A percentile compares a stretch with the other conserved stretches of the same genome.
Conservation (phyloP, 2,329 filamentous ascomycete genomes). For the Pyrenophora teres region DNA sequence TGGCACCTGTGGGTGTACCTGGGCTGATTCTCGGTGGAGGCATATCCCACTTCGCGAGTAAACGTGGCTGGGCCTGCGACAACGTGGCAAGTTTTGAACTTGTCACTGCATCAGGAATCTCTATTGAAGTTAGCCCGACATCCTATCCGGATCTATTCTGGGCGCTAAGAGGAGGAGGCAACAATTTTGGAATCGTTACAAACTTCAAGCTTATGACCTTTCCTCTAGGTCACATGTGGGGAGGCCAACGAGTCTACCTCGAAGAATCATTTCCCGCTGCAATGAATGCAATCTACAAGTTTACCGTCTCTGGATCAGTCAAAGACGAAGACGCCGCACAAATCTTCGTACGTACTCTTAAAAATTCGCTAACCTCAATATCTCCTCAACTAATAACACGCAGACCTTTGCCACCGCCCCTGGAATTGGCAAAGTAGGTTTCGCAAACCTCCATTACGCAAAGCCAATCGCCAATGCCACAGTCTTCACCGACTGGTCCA, state of each 20-base stretch:
- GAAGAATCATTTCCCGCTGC: slow-evolving; percentile 14
- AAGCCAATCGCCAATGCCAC: slow-evolving; percentile 31
- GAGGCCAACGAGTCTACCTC: slow-evolving; percentile 20
- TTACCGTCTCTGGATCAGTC: slow-evolving; percentile 12
- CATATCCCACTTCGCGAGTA: slow-evolving; percentile 27
- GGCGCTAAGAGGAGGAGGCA: slow-evolving; percentile 40
- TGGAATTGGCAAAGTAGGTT: slow-evolving; percentile 21
- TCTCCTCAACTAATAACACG: neutral
- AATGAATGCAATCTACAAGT: slow-evolving; percentile 21
- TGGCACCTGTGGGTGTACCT: slow-evolving; percentile 32
- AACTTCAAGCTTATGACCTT: slow-evolving; percentile 29
- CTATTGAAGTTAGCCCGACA: slow-evolving; percentile 9
- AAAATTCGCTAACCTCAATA: neutral
- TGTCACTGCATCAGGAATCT: slow-evolving; percentile 21
- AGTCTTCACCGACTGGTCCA: slow-evolving; percentile 29
- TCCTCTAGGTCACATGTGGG: slow-evolving; percentile 31
- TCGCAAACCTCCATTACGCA: slow-evolving; percentile 28
- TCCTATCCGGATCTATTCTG: slow-evolving; percentile 47
- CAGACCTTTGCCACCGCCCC: slow-evolving; percentile 31
- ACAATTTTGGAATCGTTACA: slow-evolving; percentile 41
- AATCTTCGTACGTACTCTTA: slow-evolving; percentile 18
- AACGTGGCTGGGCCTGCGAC: slow-evolving; percentile 34
- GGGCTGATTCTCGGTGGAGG: slow-evolving; percentile 36
- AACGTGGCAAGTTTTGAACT: slow-evolving; percentile 32
- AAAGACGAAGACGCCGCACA: slow-evolving; percentile 26